Evolutionary conservation across 1,284 basidiomycete genomes (phyloP), one percentile per base, ranked within the genome.

Genomic region (Malassezia brasiliensis): DNA sequence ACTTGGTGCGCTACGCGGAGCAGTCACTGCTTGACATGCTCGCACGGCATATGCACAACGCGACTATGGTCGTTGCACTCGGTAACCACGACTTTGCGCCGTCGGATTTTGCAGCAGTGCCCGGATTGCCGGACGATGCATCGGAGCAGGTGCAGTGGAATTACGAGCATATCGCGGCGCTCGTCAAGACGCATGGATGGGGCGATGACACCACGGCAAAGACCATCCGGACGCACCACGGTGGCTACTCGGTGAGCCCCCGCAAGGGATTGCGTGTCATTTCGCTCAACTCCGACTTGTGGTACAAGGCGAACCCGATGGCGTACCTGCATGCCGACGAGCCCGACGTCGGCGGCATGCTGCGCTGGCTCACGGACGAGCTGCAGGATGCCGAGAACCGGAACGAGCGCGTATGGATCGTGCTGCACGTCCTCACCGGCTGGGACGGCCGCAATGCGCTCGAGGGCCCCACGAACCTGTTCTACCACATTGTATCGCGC

Each of bases 291-390:
- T 87, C 85, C 15, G 83, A 88, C 69, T 64, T 71, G 25, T 70
- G 67, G 68, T 73, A 71, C 66, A 63, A 59, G 51, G 49, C 50
- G 47, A 70, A 88, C 67, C 82, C 81, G 62, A 85, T 87, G 76
- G 84, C 84, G 69, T 87, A 83, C 68, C 83, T 89, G 76, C 85
- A 88, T 66, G 79, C 85, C 65, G 82, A 81, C 19, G 74, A 82
- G 37, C 80, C 83, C 1, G 87, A 88, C 71, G 78, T 78, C 37
- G 85, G 83, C 36, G 85, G 86, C 9, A 85, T 85, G 80, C 77
- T 88, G 60, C 79, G 84, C 22, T 88, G 85, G 77, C 67, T 88
- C 53, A 87, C 87, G 3, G 83, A 87, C 62, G 85, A 88, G 73
- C 77, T 88, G n/a, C 84, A 87, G 47, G 60, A 41, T 8, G 70